Evolutionary conservation across 164 flowering plant species (phyloP), one percentile per base, ranked within the genome.

Genomic region (Echeveria elegans): DNA sequence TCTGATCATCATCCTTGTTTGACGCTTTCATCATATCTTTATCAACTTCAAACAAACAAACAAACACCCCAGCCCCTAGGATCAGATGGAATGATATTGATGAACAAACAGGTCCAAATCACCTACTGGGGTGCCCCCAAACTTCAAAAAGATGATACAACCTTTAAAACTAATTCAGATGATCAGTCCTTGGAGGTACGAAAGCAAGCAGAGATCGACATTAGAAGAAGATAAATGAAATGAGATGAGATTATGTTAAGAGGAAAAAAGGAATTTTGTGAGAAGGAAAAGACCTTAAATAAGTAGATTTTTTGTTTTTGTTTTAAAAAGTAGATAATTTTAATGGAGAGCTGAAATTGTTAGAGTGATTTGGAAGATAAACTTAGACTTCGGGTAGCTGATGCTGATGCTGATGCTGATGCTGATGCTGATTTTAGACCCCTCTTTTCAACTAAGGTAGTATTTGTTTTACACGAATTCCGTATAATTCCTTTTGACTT

Each of bases 1-100:
- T 79, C 66, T 78, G 86, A 28, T 86, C 61, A 56, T 52, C 58
- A 28, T 14, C 58, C 23, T 8, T 52, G 58, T 24, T 48, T 48
- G 24, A 19, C 24, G 24, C 53, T 48, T 48, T 52, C 58, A 52
- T 52, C 58, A 52, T 52, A 21, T 52, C 58, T n/a, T n/a, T 29
- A 21, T 52, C 58, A 52, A 23, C 58, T 52, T 52, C 58, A 6
- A n/a, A n/a, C n/a, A n/a, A n/a, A 21, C 47, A 14, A 43, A 14
- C 26, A 52, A 9, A 28, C 28, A 52, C 8, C 28, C 47, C 3
- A 34, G 4, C 50, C 50, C 7, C 37, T 34, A 34, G n/a, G n/a
- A n/a, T n/a, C n/a, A n/a, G n/a, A n/a, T n/a, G 6, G 53, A 8
- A 11, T 14, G 47, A 23, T 7, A 52, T 29, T 29, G 5, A 56